Percentiles rank a stretch among this genome's conserved stretches.
Conservation (phyloP, 345 rosid species). For the Brassica cretica region DNA sequence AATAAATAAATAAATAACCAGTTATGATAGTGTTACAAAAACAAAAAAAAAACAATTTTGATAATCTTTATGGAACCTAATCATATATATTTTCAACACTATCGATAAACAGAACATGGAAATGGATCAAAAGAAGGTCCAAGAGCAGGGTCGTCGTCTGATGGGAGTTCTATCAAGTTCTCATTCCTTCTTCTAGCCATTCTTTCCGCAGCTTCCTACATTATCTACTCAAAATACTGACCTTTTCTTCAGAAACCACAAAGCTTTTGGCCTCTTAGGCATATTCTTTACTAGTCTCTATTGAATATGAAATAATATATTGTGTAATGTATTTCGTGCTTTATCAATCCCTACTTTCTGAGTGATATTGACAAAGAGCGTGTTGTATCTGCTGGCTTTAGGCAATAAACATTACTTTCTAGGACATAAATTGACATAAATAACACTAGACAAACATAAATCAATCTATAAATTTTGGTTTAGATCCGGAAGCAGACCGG, state of each 20-base stretch:
- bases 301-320: neutral
- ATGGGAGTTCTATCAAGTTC: slow-evolving; percentile 48
- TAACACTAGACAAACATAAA: too few species aligned
- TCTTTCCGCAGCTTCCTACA: slow-evolving; percentile 48
- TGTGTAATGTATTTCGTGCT: slow-evolving; percentile 7
- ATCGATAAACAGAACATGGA: slow-evolving; percentile 38
- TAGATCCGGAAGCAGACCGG: too few species aligned
- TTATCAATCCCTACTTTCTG: neutral
- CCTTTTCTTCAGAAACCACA: neutral
- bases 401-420: too few species aligned
- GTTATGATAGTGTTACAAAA: too few species aligned
- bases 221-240: slow-evolving; percentile 37
- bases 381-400: too few species aligned
- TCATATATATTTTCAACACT: neutral
- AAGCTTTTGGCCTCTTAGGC: slow-evolving; percentile 23
- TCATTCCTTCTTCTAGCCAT: slow-evolving; percentile 50
- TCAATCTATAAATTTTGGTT: too few species aligned
- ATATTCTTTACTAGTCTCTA: neutral
- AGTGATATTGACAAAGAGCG: too few species aligned
- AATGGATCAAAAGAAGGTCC: slow-evolving; percentile 57
- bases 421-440: too few species aligned
- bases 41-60: too few species aligned
- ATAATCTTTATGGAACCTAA: neutral
- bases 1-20: neutral
- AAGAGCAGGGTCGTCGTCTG: slow-evolving; percentile 51